phyloP scores from a whole-genome alignment of 1,284 basidiomycete species.

The Peniophora sp. region DNA sequence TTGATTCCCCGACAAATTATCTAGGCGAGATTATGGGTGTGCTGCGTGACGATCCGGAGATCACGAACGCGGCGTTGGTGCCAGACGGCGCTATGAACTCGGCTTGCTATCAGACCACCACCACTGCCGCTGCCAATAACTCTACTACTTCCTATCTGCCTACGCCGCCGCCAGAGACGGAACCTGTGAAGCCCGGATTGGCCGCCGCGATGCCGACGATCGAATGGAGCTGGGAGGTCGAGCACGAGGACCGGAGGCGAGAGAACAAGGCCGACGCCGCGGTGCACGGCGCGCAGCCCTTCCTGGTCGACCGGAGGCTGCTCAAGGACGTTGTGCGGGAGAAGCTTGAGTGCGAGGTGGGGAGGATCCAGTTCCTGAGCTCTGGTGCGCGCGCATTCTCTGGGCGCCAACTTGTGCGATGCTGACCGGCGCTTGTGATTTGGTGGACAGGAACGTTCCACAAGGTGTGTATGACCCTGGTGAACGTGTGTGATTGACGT shows the following conservation, averaged over 20 bases:
- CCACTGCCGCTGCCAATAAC: neutral
- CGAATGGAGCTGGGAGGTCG: slow-evolving; percentile 60
- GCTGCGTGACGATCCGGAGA: no score
- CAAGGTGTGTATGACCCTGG: slow-evolving; percentile 37
- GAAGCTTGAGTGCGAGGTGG: slow-evolving; percentile 56
- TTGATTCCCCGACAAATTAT: no score
- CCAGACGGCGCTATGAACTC: slow-evolving; percentile 1
- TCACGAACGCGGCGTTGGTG: neutral
- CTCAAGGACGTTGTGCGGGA: slow-evolving; percentile 70
- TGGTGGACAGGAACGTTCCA: slow-evolving; percentile 59
- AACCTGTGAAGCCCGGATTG: no score
- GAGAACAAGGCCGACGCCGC: slow-evolving; percentile 55
- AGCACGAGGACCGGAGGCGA: slow-evolving; percentile 53
- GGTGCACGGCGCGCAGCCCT: slow-evolving; percentile 50
- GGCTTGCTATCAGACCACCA: neutral
- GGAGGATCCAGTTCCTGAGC: slow-evolving; percentile 62
- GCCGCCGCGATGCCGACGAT: slow-evolving; percentile 15
- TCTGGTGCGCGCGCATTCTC: slow-evolving; percentile 44
- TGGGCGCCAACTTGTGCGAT: slow-evolving; percentile 4
- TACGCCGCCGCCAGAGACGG: neutral
- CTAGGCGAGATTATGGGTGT: no score
- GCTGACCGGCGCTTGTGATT: neutral
- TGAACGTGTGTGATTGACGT: neutral
- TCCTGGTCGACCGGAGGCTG: slow-evolving; percentile 63
- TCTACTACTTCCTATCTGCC: neutral